A percentile compares a stretch with the other conserved stretches of the same genome.
Conservation (phyloP, 495 filamentous ascomycete genomes). For the Staphylotrichum tortipilum region DNA sequence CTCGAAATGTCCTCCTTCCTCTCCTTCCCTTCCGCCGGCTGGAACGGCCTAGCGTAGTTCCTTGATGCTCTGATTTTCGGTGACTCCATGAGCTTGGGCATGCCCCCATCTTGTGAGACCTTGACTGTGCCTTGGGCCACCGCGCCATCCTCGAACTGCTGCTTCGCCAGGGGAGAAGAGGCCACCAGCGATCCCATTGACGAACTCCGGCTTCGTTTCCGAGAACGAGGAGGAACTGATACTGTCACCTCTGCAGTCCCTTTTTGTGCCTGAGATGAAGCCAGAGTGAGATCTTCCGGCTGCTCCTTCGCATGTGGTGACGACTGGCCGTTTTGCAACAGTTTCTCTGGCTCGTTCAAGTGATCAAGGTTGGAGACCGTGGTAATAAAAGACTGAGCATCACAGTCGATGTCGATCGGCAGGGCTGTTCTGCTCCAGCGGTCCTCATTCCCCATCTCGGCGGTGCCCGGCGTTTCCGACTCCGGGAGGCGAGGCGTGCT, state of each 20-base stretch:
- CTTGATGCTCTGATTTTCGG: background rate
- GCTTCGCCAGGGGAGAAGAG: background rate
- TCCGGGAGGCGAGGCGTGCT: constrained; percentile 17
- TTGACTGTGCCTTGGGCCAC: background rate
- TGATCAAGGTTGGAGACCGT: constrained; percentile 15
- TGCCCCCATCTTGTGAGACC: background rate
- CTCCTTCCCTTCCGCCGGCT: background rate
- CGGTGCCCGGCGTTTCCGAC: constrained; percentile 2
- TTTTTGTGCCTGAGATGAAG: constrained; percentile 2
- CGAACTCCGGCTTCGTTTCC: constrained; percentile 7
- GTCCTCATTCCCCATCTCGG: constrained; percentile 18
- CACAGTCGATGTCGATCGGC: constrained; percentile 29
- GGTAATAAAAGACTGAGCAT: constrained; percentile 22
- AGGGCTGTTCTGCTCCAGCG: constrained; percentile 30
- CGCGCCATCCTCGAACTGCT: background rate
- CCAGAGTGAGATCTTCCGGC: constrained; percentile 1
- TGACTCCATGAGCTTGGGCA: background rate
- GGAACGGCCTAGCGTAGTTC: background rate
- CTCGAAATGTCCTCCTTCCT: background rate
- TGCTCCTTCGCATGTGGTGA: background rate
- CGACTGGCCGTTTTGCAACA: background rate
- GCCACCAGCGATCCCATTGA: background rate
- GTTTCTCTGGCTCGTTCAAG: constrained; percentile 1
- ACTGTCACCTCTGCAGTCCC: background rate
- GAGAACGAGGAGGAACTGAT: constrained; percentile 20